phyloP scores from a whole-genome alignment of 164 flowering plant species.

The Houttuynia cordata region DNA sequence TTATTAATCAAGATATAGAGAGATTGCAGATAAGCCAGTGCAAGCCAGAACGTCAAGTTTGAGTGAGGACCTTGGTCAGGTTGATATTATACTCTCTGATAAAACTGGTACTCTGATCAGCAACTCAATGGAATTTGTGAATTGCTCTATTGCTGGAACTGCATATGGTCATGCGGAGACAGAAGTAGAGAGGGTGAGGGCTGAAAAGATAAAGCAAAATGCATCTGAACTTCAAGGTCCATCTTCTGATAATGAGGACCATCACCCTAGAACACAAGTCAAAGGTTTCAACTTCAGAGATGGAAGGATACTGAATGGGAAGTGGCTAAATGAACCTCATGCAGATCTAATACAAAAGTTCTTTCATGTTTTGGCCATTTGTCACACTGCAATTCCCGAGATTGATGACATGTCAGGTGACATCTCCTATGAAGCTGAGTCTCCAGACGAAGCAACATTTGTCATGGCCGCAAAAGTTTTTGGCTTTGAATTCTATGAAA shows the following conservation, averaged over 20 bases:
- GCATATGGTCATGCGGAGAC: conserved; percentile 71
- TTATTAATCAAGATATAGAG: conserved; percentile 72
- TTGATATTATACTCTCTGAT: conserved; percentile 72
- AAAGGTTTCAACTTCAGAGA: conserved; percentile 81
- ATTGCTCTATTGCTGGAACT: conserved; percentile 71
- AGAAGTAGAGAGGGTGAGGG: conserved; percentile 66
- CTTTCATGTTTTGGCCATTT: conserved; percentile 63
- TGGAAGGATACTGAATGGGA: conserved; percentile 65
- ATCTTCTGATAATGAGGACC: conserved; percentile 5
- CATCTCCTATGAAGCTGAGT: conserved; percentile 73
- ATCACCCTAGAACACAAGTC: conserved; percentile 17
- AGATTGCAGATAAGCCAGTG: conserved; percentile 63
- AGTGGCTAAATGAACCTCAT: conserved; percentile 59
- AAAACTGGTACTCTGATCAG: conserved; percentile 89
- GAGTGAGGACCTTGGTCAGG: conserved; percentile 90
- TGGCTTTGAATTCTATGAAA: conserved; percentile 68
- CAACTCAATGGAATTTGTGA: conserved; percentile 89
- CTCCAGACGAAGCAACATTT: conserved; percentile 93
- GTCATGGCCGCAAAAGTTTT: conserved; percentile 67
- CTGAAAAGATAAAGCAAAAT: conserved; percentile 26
- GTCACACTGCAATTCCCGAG: conserved; percentile 80
- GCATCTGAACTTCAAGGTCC: conserved; percentile 11
- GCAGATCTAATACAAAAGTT: conserved; percentile 52
- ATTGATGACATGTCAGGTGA: conserved; percentile 32
- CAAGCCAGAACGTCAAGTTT: conserved; percentile 79